Percentiles rank a stretch among this genome's conserved stretches.
phyloP scores from a whole-genome alignment of 371 early-diverging fungal genomes.

The Mortierella sp. region DNA sequence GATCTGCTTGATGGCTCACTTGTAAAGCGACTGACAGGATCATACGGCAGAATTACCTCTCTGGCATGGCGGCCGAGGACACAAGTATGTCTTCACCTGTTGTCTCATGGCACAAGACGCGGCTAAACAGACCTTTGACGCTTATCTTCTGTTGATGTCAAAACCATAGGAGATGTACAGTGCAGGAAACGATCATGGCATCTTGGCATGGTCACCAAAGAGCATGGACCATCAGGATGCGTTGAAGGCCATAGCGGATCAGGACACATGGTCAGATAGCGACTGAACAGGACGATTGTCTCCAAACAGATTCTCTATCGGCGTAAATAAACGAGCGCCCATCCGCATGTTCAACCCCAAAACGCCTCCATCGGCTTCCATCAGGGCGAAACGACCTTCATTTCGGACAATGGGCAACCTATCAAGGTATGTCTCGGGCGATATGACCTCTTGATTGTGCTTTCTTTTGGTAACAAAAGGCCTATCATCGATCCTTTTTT shows the following conservation, averaged over 20 bases:
- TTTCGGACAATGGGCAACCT: too few relatives aligned
- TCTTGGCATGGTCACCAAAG: conserved; percentile 75
- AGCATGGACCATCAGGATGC: conserved; percentile 24
- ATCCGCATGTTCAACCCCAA: too few relatives aligned
- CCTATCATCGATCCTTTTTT: too few relatives aligned
- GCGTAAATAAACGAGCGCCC: too few relatives aligned
- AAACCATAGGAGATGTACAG: conserved; percentile 69
- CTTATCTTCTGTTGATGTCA: background rate
- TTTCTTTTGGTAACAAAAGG: too few relatives aligned
- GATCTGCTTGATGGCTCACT: conserved; percentile 67
- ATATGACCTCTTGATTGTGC: too few relatives aligned
- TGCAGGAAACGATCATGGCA: conserved; percentile 73
- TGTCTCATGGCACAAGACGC: background rate
- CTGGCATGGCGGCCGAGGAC: conserved; percentile 63
- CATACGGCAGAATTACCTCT: conserved; percentile 72
- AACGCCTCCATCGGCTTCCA: too few relatives aligned
- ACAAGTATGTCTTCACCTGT: conserved; percentile 46
- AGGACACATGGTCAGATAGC: conserved; percentile 59
- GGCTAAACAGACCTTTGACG: background rate
- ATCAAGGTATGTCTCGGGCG: too few relatives aligned
- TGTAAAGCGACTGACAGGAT: conserved; percentile 66
- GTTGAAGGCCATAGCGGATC: conserved; percentile 41
- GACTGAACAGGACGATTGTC: conserved; percentile 20
- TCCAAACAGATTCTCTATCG: too few relatives aligned
- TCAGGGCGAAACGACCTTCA: too few relatives aligned